These are phyloP conservation scores for Russula emetica DNA, from an alignment of 768 basidiomycete species.

Conservation along the genomic window DNA sequence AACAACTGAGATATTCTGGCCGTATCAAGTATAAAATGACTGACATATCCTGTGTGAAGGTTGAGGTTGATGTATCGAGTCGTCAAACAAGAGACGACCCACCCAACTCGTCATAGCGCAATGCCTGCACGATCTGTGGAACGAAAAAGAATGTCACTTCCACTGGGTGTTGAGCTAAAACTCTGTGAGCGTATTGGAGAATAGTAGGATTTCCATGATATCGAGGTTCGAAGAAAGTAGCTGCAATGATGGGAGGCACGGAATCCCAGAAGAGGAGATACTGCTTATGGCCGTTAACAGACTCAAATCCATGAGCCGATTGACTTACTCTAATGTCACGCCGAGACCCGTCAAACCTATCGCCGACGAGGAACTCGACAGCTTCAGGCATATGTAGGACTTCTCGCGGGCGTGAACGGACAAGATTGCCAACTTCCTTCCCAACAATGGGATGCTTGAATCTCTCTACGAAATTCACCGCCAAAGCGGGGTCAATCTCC, in stretches of 20 bases:
- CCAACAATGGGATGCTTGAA: slow-evolving; percentile 67
- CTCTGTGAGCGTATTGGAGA: slow-evolving; percentile 94
- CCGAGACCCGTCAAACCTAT: slow-evolving; percentile 54
- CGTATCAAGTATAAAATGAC: slow-evolving; percentile 93
- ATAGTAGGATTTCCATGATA: slow-evolving; percentile 80
- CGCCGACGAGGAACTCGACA: slow-evolving; percentile 72
- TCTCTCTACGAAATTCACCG: slow-evolving; percentile 79
- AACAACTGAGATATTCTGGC: slow-evolving; percentile 96
- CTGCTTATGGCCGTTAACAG: slow-evolving; percentile 40
- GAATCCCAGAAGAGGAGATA: slow-evolving; percentile 85
- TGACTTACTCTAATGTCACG: slow-evolving; percentile 69
- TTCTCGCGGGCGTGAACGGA: slow-evolving; percentile 65
- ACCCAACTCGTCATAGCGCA: slow-evolving; percentile 89
- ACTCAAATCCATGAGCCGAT: not conserved
- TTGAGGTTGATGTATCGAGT: not conserved
- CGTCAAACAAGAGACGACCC: slow-evolving; percentile 27
- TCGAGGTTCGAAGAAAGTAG: slow-evolving; percentile 79
- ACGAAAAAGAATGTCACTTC: slow-evolving; percentile 98
- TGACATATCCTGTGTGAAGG: slow-evolving; percentile 70
- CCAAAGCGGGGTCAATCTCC: slow-evolving; percentile 79
- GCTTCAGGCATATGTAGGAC: slow-evolving; percentile 79
- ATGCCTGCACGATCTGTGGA: slow-evolving; percentile 94
- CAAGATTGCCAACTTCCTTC: slow-evolving; percentile 68
- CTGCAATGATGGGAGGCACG: slow-evolving; percentile 77
- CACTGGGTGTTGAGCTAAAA: slow-evolving; percentile 91